Evolutionary conservation across 805 yeast genomes (phyloP), one percentile per base, ranked within the genome.

Genomic region (Myxozyma nipponensis): DNA sequence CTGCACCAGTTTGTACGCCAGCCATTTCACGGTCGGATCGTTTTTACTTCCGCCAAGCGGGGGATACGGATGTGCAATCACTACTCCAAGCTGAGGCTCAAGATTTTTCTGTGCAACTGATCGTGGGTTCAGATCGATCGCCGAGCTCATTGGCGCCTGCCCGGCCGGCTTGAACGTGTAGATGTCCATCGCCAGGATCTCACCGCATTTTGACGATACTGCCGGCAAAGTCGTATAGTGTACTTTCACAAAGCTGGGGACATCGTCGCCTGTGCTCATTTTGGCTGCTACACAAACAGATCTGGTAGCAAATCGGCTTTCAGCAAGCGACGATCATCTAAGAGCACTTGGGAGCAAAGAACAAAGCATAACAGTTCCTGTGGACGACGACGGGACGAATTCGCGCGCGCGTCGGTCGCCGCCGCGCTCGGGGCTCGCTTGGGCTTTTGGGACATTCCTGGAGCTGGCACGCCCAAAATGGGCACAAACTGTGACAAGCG

Each of bases 61-160:
- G 10, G 58, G 55, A 39, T 54, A 54, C 19, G 58, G 57, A 41
- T 54, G 58, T 5, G 57, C 52, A 36, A 54, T 41, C 19, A 54
- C 58, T 21, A 50, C 54, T 3, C 57, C 57, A 6, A 53, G 40
- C 5, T 32, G 19, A n/a, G 57, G 57, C 28, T 42, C 24, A 17
- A 39, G n/a, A 34, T 23, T 28, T 34, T 7, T 42, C 46, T 37
- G 42, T 25, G 30, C 44, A 40, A 39, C 42, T 21, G 46, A 39
- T 19, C 42, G 24, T 18, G 49, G 36, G 35, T 41, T n/a, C 1
- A 44, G 38, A 7, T 46, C 28, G 22, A 28, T 15, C 22, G 15
- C 39, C 34, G 42, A 28, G 22, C 34, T 44, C 23, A 38, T 42
- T 38, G 37, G 37, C 19, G 46, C 28, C 23, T 45, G 36, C 41